Conservation (phyloP, 1,284 basidiomycete genomes). For the Cystobasidiaceae sp. region DNA sequence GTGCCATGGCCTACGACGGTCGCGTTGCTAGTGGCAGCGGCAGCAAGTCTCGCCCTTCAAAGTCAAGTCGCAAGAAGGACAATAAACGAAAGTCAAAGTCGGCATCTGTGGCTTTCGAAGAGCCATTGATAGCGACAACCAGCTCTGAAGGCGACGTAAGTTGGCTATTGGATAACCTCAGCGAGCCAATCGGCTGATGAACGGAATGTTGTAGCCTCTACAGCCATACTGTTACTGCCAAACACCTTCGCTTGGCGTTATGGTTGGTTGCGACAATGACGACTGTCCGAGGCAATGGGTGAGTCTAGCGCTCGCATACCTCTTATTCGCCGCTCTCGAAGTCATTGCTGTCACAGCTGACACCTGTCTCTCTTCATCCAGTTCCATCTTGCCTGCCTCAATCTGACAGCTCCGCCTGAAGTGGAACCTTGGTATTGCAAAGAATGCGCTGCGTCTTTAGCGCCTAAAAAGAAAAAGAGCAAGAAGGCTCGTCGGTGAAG, state of each 20-base stretch:
- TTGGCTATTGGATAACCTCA: too few species aligned
- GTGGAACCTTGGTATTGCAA: conserved; percentile 24
- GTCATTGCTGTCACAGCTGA: too few species aligned
- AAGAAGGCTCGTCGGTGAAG: background rate
- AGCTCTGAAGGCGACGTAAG: background rate
- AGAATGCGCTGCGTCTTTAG: background rate
- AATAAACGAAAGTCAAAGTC: background rate
- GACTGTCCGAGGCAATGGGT: conserved; percentile 41
- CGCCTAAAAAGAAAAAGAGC: background rate
- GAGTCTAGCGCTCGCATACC: background rate
- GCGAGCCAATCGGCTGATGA: too few species aligned
- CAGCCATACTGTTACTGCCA: conserved; percentile 39
- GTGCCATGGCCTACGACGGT: background rate
- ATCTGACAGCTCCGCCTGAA: conserved; percentile 31
- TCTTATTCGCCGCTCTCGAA: background rate
- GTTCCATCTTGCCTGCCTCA: conserved; percentile 40
- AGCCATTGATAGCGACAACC: background rate
- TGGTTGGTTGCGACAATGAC: conserved; percentile 42
- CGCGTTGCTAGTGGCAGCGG: background rate
- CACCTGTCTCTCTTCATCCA: conserved; percentile 4
- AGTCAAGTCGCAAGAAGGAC: background rate
- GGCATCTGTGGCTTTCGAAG: background rate
- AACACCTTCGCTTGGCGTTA: conserved; percentile 38
- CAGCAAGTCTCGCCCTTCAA: conserved; percentile 7
- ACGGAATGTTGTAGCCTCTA: too few species aligned